phyloP scores from a whole-genome alignment of 2,329 filamentous ascomycete species.

The Lecanicillium sp. region DNA sequence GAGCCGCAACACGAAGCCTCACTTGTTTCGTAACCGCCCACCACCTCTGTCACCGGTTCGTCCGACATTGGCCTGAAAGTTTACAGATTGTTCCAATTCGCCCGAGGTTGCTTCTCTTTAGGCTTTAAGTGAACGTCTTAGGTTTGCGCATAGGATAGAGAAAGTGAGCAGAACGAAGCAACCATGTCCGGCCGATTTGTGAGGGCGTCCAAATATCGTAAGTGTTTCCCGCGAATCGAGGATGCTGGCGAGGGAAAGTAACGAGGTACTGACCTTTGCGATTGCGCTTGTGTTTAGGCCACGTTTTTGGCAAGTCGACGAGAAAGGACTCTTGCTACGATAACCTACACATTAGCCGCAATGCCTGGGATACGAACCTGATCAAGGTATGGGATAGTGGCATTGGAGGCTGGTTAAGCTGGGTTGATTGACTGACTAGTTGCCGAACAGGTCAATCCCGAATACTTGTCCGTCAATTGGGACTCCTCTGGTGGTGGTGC shows the following conservation, averaged over 20 bases:
- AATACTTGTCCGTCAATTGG: conserved; percentile 98
- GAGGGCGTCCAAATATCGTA: conserved; percentile 62
- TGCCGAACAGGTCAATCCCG: conserved; percentile 69
- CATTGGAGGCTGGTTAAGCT: background rate
- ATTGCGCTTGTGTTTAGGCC: too few relatives aligned
- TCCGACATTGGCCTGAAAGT: too few relatives aligned
- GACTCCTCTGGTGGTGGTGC: conserved; percentile 91
- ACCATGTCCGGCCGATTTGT: conserved; percentile 58
- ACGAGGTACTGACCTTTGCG: conserved; percentile 16
- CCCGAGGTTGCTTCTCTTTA: too few relatives aligned
- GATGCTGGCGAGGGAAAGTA: conserved; percentile 19
- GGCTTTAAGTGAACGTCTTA: too few relatives aligned
- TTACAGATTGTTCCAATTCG: too few relatives aligned
- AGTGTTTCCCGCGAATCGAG: conserved; percentile 19
- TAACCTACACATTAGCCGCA: conserved; percentile 92
- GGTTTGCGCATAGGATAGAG: too few relatives aligned
- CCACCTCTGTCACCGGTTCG: background rate
- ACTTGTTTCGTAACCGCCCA: background rate
- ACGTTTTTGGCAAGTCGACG: conserved; percentile 94
- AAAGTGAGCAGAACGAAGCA: conserved; percentile 8
- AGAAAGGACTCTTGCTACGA: conserved; percentile 99
- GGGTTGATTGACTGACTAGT: conserved; percentile 15
- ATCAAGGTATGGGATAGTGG: conserved; percentile 60
- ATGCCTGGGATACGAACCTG: conserved; percentile 98
- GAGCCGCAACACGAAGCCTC: too few relatives aligned